Base-by-base conservation (phyloP, 164 flowering plant species). In the Liriodendron chinense region DNA sequence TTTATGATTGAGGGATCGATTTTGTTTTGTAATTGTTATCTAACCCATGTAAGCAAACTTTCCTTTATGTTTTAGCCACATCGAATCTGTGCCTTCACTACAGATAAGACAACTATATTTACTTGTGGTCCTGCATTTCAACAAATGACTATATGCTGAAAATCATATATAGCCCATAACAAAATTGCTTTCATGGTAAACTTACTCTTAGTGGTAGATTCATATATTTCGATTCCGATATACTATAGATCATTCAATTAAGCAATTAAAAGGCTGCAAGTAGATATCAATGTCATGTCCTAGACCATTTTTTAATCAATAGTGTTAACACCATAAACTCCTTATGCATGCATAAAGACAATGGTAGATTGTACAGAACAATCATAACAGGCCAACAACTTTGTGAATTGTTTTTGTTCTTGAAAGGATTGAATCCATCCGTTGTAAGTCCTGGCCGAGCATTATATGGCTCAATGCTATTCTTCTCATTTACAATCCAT, bases 271-370 rank as follows among this genome's bases (percentile, higher is more conserved):
- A n/a, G 73, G 73, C 14, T 71, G 21, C n/a, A 71, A 24, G 43
- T 70, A 70, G 14, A 70, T 57, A 21, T 70, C 73, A 47, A 70
- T 70, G 62, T 70, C 13, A 48, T 70, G 25, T 8, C 73, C 20
- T 3, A 3, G 61, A 49, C 20, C 24, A 34, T 3, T 4, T 34
- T 34, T 34, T 34, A 34, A 34, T 34, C 43, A 4, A 34, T 34
- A 34, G 3, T 34, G 43, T 34, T 34, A 34, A 34, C 3, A 34
- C 5, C 7, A 7, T 48, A 3, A 70, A 53, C 16, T 49, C 25
- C 61, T 48, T 70, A 7, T 4, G 7, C 73, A 70, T 53, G 73
- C 62, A 49, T 3, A 53, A 14, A 4, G 43, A 34, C 5, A 7
- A 3, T 0, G 43, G 43, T 34, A 34, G 43, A 34, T 34, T 4